phyloP scores from a whole-genome alignment of 2,329 filamentous ascomycete species.

The Trichoderma sp. region DNA sequence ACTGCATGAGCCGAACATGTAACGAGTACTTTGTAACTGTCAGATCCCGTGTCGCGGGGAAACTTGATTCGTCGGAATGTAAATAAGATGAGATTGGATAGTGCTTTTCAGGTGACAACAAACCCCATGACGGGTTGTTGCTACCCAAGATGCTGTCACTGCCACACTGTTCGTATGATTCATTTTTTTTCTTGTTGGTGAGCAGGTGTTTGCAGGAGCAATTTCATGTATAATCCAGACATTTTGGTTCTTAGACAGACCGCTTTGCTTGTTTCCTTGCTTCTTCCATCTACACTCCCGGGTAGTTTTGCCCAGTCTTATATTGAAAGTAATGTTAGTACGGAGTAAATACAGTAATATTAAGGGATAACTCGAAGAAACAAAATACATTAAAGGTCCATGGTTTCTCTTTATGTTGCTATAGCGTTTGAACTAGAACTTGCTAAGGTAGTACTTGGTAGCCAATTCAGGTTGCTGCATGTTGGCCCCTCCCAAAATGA shows the following conservation, averaged over 20 bases:
- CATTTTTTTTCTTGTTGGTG: neutral
- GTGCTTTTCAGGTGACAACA: neutral
- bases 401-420: neutral
- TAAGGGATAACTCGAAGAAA: neutral
- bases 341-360: neutral
- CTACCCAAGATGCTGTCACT: neutral
- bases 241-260: neutral
- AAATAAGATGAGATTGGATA: neutral
- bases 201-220: neutral
- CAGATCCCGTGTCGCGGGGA: neutral
- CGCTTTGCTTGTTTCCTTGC: neutral
- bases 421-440: neutral
- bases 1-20: neutral
- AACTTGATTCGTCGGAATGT: neutral
- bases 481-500: neutral
- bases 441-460: neutral
- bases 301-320: neutral
- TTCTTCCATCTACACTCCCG: neutral
- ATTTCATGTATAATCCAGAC: neutral
- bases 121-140: neutral
- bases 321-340: neutral
- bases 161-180: neutral
- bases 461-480: neutral
- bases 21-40: neutral
- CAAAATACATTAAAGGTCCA: neutral